Evolutionary conservation across 768 basidiomycete genomes (phyloP).

Genomic region (Peribolospora baueri): DNA sequence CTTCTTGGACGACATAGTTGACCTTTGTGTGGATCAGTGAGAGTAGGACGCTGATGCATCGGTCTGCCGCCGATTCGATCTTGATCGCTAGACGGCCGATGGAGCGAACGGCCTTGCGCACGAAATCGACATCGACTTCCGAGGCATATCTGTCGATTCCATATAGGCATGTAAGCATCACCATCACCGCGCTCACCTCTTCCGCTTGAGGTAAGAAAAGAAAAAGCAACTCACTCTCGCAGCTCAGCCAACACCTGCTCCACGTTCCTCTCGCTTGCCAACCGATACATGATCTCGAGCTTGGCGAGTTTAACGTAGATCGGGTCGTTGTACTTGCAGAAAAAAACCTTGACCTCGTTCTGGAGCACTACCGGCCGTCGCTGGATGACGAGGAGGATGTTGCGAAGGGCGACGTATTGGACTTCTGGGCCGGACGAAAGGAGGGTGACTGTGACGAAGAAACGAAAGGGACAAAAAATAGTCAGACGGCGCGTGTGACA

Average conservation of each 20-base stretch:
- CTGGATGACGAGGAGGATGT: conserved; percentile 92
- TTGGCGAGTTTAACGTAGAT: conserved; percentile 98
- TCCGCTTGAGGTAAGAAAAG: not conserved
- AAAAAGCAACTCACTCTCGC: conserved; percentile 43
- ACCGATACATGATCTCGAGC: conserved; percentile 93
- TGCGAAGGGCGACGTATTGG: conserved; percentile 88
- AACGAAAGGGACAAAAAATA: not conserved
- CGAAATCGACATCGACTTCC: conserved; percentile 94
- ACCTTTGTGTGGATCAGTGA: conserved; percentile 77
- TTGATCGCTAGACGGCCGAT: conserved; percentile 97
- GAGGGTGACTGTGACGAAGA: conserved; percentile 41
- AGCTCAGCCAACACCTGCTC: conserved; percentile 78
- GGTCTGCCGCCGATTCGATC: conserved; percentile 65
- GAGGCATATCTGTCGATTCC: conserved; percentile 53
- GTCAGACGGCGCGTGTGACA: not conserved
- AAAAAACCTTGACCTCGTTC: conserved; percentile 97
- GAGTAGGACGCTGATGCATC: conserved; percentile 66
- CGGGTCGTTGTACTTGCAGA: conserved; percentile 99
- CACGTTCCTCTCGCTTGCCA: conserved; percentile 84
- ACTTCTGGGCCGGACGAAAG: conserved; percentile 95
- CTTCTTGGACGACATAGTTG: conserved; percentile 88
- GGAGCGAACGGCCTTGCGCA: conserved; percentile 87
- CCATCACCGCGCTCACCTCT: not conserved
- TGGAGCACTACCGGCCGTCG: conserved; percentile 70
- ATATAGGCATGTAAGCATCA: not conserved